Evolutionary conservation across 1,284 basidiomycete species (phyloP), one percentile per base, ranked within the genome.

Genomic region (Heliocybe sulcata): DNA sequence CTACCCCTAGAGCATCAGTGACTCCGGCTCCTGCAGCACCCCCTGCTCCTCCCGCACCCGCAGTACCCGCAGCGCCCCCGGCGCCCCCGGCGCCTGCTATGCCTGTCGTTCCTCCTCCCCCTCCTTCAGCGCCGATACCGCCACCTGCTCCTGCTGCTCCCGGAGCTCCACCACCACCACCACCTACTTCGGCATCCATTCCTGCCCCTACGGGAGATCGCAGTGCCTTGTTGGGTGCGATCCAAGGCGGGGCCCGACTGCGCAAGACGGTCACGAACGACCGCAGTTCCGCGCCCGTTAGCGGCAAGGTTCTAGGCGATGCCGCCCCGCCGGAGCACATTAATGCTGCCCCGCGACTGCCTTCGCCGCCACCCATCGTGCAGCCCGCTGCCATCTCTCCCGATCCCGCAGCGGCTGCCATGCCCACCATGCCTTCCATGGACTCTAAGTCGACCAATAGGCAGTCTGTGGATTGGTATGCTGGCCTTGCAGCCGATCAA

Each of bases 381-480:
- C 55, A 59, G 9, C 60, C 67, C 12, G 14, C 23, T 26, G 23
- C n/a, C n/a, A n/a, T 22, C 20, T 45, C 52, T 14, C 54, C 56
- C 20, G 55, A 56, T 20, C 27, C 57, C 2, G 33, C 54, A 9
- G 52, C 58, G 48, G 54, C 59, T 2, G 53, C 60, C 38, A 60
- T 56, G 55, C 60, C 59, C 53, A 64, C 31, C 57, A 58, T 23
- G 64, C 66, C 9, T 64, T 66, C 35, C 62, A 69, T 10, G 45
- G 63, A 63, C 47, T 58, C 67, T 55, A 54, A 59, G 53, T 62
- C 67, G 56, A 80, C 70, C 53, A 84, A 92, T 64, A 79, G 89
- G 58, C 89, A 94, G 68, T 90, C 86, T 25, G 89, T 97, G 10
- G 94, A 94, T 65, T 98, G 95, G 95, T 92, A 92, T 66, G 81